A percentile compares a stretch with the other conserved stretches of the same genome.
These are phyloP conservation scores for Fraxinus cuspidata DNA, from an alignment of 257 asterid genomes.

Conservation along the genomic window DNA sequence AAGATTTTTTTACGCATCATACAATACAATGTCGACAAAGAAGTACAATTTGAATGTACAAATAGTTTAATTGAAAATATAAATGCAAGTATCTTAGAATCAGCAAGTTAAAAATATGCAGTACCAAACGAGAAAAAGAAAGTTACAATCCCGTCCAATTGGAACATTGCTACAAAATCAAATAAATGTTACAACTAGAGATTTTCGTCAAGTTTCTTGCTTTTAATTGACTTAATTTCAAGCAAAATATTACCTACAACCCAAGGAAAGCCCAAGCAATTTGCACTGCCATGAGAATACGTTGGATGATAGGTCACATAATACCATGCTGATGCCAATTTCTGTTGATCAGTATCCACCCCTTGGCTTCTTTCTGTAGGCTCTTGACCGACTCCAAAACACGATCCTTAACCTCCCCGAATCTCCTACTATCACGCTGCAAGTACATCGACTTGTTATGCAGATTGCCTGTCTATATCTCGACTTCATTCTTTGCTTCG, in stretches of 20 bases:
- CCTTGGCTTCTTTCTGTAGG: constrained; percentile 71
- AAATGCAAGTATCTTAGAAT: too few relatives aligned
- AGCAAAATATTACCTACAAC: constrained; percentile 68
- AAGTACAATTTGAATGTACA: too few relatives aligned
- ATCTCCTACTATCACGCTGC: constrained; percentile 79
- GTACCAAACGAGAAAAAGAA: too few relatives aligned
- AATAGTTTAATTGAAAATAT: too few relatives aligned
- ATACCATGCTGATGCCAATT: constrained; percentile 92
- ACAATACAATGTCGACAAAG: too few relatives aligned
- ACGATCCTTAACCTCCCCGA: constrained; percentile 78
- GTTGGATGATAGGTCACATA: constrained; percentile 64
- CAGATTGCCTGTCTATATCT: constrained; percentile 79
- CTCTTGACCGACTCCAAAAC: constrained; percentile 68
- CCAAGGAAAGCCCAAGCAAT: constrained; percentile 93
- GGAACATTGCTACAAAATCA: too few relatives aligned
- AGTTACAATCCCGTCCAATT: too few relatives aligned
- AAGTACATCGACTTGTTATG: constrained; percentile 57
- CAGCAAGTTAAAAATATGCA: too few relatives aligned
- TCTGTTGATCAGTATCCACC: constrained; percentile 49
- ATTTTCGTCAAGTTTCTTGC: background rate
- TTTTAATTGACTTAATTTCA: constrained; percentile 47
- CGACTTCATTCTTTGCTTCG: constrained; percentile 75
- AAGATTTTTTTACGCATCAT: too few relatives aligned
- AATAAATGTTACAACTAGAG: background rate
- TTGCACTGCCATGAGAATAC: constrained; percentile 43